Percentiles rank a stretch among this genome's conserved stretches.
Evolutionary conservation across 768 basidiomycete genomes (phyloP).

Genomic region (Mycena maculata): DNA sequence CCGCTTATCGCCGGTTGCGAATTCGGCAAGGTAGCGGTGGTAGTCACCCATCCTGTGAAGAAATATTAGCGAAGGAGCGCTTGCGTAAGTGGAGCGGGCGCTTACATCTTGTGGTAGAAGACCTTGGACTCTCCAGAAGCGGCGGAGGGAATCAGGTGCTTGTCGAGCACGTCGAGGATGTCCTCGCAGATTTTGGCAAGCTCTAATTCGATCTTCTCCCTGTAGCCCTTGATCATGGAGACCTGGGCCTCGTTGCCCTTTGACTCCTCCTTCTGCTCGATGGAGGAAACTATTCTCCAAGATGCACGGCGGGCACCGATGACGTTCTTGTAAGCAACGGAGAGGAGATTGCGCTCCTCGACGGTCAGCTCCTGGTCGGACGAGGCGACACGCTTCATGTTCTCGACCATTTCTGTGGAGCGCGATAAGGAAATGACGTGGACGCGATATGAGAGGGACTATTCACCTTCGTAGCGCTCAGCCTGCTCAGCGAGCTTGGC

Average conservation of each 20-base stretch:
- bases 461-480: slow-evolving; percentile 95
- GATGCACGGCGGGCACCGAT: slow-evolving; percentile 98
- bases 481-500: slow-evolving; percentile 99
- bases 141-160: slow-evolving; percentile 97
- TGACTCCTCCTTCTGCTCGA: slow-evolving; percentile 99
- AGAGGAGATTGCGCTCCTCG: slow-evolving; percentile 97
- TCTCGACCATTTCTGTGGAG: slow-evolving; percentile 92
- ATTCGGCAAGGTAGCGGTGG: slow-evolving; percentile 98
- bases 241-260: slow-evolving; percentile 98
- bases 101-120: slow-evolving; percentile 99
- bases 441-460: slow-evolving; percentile 13
- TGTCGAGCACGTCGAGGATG: slow-evolving; percentile 96
- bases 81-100: not conserved
- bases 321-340: slow-evolving; percentile 99
- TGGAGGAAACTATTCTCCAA: slow-evolving; percentile 97
- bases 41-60: slow-evolving; percentile 94
- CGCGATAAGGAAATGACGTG: slow-evolving; percentile 28
- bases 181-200: slow-evolving; percentile 99
- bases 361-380: slow-evolving; percentile 98
- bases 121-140: slow-evolving; percentile 98
- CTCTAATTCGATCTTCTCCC: slow-evolving; percentile 97
- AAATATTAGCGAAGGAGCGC: slow-evolving; percentile 36
- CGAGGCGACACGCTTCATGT: slow-evolving; percentile 99
- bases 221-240: slow-evolving; percentile 96
- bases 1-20: slow-evolving; percentile 97